phyloP scores from a whole-genome alignment of 306 rosid genomes.

The Glycine latifolia region DNA sequence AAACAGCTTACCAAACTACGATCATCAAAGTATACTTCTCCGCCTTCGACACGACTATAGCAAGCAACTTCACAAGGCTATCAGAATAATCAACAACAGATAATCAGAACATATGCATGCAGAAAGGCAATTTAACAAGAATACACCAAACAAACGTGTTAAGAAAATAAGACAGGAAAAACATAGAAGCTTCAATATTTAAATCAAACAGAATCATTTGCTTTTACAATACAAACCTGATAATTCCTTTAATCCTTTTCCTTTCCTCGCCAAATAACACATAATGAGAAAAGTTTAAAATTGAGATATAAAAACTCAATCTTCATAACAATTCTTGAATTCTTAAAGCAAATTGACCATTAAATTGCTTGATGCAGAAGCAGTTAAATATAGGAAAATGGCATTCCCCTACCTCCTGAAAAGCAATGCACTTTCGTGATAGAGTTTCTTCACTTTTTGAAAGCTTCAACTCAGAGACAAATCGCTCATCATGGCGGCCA shows the following conservation, averaged over 20 bases:
- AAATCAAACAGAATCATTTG: conserved; percentile 26
- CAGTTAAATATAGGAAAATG: conserved; percentile 32
- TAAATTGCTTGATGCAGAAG: conserved; percentile 22
- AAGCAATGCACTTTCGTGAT: conserved; percentile 63
- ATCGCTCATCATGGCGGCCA: conserved; percentile 81
- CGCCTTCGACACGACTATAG: conserved; percentile 93
- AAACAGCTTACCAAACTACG: conserved; percentile 76
- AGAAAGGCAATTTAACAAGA: conserved; percentile 21
- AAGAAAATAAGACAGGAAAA: conserved; percentile 27
- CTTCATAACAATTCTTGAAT: conserved; percentile 2
- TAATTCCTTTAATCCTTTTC: background rate
- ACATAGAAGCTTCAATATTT: conserved; percentile 1
- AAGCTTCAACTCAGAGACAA: conserved; percentile 85
- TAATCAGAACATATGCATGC: conserved; percentile 20
- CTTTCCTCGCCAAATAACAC: conserved; percentile 3
- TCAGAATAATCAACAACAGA: conserved; percentile 46
- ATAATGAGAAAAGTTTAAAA: background rate
- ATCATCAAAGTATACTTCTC: conserved; percentile 85
- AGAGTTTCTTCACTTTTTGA: conserved; percentile 81
- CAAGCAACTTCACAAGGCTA: conserved; percentile 90
- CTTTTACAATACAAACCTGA: background rate
- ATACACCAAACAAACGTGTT: background rate
- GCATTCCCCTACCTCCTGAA: conserved; percentile 58
- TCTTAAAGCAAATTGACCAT: conserved; percentile 25
- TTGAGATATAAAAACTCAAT: conserved; percentile 13